Base-by-base conservation (phyloP, 139 green algal species). In the Astrephomene gubernaculifera region DNA sequence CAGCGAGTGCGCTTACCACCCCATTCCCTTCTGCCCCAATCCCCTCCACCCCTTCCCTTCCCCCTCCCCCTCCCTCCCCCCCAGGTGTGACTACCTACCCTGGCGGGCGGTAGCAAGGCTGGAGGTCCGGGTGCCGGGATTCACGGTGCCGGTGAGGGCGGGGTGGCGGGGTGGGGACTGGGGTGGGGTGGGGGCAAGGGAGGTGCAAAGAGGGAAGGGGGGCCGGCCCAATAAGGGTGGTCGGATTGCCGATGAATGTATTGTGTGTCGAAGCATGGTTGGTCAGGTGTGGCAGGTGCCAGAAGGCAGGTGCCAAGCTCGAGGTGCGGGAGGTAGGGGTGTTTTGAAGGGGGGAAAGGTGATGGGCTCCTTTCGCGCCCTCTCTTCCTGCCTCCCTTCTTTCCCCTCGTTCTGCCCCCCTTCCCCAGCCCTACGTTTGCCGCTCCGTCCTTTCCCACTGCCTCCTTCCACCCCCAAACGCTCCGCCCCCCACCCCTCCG, bases 91-190 rank as follows among this genome's bases (percentile, higher is more conserved):
- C 78, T 87, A 87, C 79, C 35, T 74, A 0, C 72, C 86, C 10
- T 91, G 86, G 78, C 57, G 91, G 43, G 76, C 85, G 31, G 74
- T 90, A 25, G 89, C 67, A 0, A 71, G 92, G 29, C 65, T 95
- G 68, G 92, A 95, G 49, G 54, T 93, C 19, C 89, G 89, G 63
- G 87, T 95, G 60, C 87, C 89, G 0, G 92, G 92, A 0, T 89
- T 88, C 71, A 95, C 92, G 27, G 82, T 79, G 36, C 67, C 81
- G 33, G 83, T 88, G 49, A 71, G 74, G 27, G 33, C 29, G 24
- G 63, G 10, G 63, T 3, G 45, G 80, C 45, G 71, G 72, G 69
- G 81, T 4, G 70, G 54, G 1, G 43, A 52, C 25, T 31, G 39
- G 39, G 39, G 39, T 24, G 24, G 39, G 22, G 39, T 29, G 17